These are phyloP conservation scores for Verticillium tricorpus DNA, from an alignment of 2,329 filamentous ascomycete genomes.

Conservation along the genomic window DNA sequence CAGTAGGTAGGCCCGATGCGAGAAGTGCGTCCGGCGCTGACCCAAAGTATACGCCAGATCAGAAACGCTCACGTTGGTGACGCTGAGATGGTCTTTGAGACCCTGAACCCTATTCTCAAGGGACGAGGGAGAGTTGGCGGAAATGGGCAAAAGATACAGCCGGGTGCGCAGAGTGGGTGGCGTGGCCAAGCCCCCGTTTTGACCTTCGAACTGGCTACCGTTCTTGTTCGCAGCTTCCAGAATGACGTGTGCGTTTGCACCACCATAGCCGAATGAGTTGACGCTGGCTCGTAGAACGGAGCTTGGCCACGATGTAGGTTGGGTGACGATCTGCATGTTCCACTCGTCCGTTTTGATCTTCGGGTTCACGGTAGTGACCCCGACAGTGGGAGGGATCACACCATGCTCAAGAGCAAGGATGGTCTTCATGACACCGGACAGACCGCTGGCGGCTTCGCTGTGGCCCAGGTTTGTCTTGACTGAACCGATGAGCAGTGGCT, in stretches of 20 bases:
- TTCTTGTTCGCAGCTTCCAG: not conserved
- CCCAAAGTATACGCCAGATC: too few relatives aligned
- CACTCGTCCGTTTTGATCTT: constrained; percentile 9
- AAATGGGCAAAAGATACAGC: too few relatives aligned
- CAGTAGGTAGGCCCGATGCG: too few relatives aligned
- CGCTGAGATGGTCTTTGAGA: too few relatives aligned
- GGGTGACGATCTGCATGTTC: not conserved
- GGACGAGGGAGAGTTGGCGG: too few relatives aligned
- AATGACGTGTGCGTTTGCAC: constrained; percentile 6
- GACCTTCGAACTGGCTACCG: too few relatives aligned
- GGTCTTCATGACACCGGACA: constrained; percentile 21
- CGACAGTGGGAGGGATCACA: constrained; percentile 19
- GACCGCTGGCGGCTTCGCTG: constrained; percentile 21
- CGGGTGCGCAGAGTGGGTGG: too few relatives aligned
- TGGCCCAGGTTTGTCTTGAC: constrained; percentile 19
- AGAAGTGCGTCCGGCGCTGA: too few relatives aligned
- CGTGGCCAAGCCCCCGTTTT: too few relatives aligned
- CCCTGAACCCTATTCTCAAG: too few relatives aligned
- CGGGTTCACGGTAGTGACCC: constrained; percentile 18
- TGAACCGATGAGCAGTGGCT: constrained; percentile 1
- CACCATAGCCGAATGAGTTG: constrained; percentile 12
- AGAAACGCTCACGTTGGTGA: too few relatives aligned
- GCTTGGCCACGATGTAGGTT: not conserved
- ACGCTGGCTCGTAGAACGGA: constrained; percentile 6
- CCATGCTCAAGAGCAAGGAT: constrained; percentile 20